phyloP scores from a whole-genome alignment of 139 green algal genomes.

The Auxenochlorella protothecoides region DNA sequence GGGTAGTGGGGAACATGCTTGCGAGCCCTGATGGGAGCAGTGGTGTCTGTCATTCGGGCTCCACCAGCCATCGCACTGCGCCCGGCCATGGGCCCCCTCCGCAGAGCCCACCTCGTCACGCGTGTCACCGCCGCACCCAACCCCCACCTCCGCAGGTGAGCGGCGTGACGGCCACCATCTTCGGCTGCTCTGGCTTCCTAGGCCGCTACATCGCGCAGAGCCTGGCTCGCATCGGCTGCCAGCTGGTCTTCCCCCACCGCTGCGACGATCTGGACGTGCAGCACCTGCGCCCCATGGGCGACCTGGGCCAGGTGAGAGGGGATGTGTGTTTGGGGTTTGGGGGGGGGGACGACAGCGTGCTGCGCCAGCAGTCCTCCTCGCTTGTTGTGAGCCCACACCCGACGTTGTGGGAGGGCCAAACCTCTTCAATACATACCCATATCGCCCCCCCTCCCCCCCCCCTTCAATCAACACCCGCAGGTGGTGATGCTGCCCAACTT shows the following conservation, averaged over 20 bases:
- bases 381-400: too few relatives aligned
- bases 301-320: constrained; percentile 56
- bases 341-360: too few relatives aligned
- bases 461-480: too few relatives aligned
- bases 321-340: background rate
- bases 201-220: constrained; percentile 85
- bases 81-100: too few relatives aligned
- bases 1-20: too few relatives aligned
- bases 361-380: too few relatives aligned
- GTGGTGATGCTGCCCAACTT: constrained; percentile 42
- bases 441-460: too few relatives aligned
- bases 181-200: constrained; percentile 89
- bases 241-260: constrained; percentile 80
- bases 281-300: constrained; percentile 90
- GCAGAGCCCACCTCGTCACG: background rate
- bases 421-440: too few relatives aligned
- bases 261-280: constrained; percentile 70
- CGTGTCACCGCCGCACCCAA: background rate
- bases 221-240: constrained; percentile 60
- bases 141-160: constrained; percentile 37
- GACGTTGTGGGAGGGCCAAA: too few relatives aligned
- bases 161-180: constrained; percentile 86
- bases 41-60: too few relatives aligned
- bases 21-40: too few relatives aligned
- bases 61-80: too few relatives aligned